These are phyloP conservation scores for Cardamine chenopodiifolia DNA, from an alignment of 345 rosid species.

Conservation along the genomic window DNA sequence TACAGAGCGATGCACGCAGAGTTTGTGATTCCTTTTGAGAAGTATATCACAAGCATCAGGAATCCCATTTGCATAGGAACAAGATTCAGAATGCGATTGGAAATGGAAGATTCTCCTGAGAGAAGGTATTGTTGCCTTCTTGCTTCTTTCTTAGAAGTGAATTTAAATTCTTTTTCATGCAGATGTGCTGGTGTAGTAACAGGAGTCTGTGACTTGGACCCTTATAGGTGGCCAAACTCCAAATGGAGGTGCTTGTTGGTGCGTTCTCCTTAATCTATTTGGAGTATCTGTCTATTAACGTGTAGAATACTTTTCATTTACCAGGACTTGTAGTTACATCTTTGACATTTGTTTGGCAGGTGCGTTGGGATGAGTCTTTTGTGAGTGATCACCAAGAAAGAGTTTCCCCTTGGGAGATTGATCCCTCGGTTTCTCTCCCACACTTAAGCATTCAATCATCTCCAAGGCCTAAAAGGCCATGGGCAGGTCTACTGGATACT, in stretches of 20 bases:
- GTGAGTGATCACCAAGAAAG: constrained; percentile 61
- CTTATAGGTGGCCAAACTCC: constrained; percentile 84
- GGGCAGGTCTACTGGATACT: constrained; percentile 60
- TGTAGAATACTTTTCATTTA: background rate
- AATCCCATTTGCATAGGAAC: constrained; percentile 63
- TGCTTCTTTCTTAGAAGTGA: constrained; percentile 18
- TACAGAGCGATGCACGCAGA: constrained; percentile 82
- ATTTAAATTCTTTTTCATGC: constrained; percentile 30
- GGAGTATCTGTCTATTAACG: background rate
- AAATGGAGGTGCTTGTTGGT: constrained; percentile 95
- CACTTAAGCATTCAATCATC: constrained; percentile 75
- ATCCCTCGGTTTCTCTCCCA: constrained; percentile 70
- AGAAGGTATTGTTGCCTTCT: constrained; percentile 58
- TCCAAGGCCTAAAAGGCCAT: constrained; percentile 77
- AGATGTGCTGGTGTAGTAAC: constrained; percentile 77
- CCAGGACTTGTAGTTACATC: background rate
- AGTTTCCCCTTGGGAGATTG: constrained; percentile 94
- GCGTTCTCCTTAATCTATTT: constrained; percentile 30
- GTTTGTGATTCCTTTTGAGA: constrained; percentile 76
- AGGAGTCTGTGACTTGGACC: constrained; percentile 73
- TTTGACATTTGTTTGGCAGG: constrained; percentile 50
- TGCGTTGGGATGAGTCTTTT: constrained; percentile 79
- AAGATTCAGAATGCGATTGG: constrained; percentile 81
- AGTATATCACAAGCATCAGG: constrained; percentile 65
- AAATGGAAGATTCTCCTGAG: constrained; percentile 83